Evolutionary conservation across 164 flowering plant genomes (phyloP).

Genomic region (Berberis thunbergii): DNA sequence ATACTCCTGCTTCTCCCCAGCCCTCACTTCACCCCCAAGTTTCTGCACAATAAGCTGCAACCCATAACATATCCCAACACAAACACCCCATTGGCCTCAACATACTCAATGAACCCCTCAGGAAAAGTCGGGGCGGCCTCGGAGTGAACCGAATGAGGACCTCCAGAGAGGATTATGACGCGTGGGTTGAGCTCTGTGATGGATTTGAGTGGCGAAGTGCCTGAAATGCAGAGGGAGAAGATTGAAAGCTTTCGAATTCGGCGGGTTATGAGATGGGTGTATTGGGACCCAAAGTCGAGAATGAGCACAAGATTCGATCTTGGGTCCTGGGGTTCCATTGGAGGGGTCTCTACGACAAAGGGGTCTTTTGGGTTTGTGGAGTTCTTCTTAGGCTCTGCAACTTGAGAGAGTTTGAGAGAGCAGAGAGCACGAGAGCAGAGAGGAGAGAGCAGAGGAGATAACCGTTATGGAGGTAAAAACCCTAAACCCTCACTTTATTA

Average conservation of each 20-base stretch:
- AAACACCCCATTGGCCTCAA: constrained; percentile 38
- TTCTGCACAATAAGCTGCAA: constrained; percentile 80
- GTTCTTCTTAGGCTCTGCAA: too few species aligned
- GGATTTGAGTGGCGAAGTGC: constrained; percentile 58
- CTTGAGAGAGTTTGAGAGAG: too few species aligned
- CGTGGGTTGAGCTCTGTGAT: constrained; percentile 55
- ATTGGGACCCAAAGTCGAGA: constrained; percentile 86
- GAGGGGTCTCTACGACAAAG: not conserved
- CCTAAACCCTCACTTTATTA: too few species aligned
- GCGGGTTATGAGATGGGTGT: constrained; percentile 94
- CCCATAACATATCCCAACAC: constrained; percentile 89
- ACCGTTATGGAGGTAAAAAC: too few species aligned
- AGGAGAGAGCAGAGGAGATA: too few species aligned
- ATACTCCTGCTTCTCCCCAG: constrained; percentile 79
- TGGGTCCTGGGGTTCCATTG: constrained; percentile 37
- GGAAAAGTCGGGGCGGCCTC: constrained; percentile 58
- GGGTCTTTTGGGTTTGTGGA: not conserved
- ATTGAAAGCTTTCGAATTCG: constrained; percentile 70
- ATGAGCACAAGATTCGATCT: constrained; percentile 63
- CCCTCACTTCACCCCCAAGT: constrained; percentile 71
- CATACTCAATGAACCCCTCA: constrained; percentile 65
- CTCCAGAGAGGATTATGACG: constrained; percentile 87
- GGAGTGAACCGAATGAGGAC: constrained; percentile 86
- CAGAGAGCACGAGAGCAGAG: too few species aligned
- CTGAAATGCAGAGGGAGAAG: constrained; percentile 84